Evolutionary conservation across 2,329 filamentous ascomycete species (phyloP), one percentile per base, ranked within the genome.

Genomic region (Botrytis elliptica): DNA sequence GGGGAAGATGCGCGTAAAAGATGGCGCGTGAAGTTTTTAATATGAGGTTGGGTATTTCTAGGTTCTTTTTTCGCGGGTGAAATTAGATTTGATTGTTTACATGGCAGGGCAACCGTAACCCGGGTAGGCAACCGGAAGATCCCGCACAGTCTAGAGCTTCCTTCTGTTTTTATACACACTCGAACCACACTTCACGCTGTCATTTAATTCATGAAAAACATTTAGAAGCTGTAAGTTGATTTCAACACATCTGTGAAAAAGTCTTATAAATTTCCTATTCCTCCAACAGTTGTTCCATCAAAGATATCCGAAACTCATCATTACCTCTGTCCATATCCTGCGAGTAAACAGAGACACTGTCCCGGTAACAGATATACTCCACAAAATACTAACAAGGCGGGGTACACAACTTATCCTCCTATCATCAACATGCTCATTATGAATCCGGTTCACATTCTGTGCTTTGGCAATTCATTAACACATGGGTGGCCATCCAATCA

Each of bases 401-500:
- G 38, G 38, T 38, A 36, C 68, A 46, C 55, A 18, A 33, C 36
- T 25, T 18, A 57, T 42, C 49, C 69, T 71, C 42, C 55, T 49
- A 64, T 71, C n/a, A 57, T 18, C 46, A 76, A 16, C 65, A 80
- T 79, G 77, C 72, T 77, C 20, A 36, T 77, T 12, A 36, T 64
- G 4, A 75, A 75, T 42, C 74, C 77, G 14, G 70, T 80, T n/a
- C 75, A 73, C 36, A 76, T 80, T 55, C 76, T 81, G 4, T 80
- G 78, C 72, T 80, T 81, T 74, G 79, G 79, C 42, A 78, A 80
- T 70, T 79, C 78, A 60, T 85, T 92, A 64, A 91, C 90, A 9
- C 84, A 84, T 20, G 90, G 90, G 60, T 90, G 83, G 33, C 69
- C 81, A 22, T 38, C 80, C 6, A 83, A 82, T 63, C 84, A 88